Percentiles rank a stretch among this genome's conserved stretches.
phyloP scores from a whole-genome alignment of 2,329 filamentous ascomycete species.

The Fusarium buxicola region DNA sequence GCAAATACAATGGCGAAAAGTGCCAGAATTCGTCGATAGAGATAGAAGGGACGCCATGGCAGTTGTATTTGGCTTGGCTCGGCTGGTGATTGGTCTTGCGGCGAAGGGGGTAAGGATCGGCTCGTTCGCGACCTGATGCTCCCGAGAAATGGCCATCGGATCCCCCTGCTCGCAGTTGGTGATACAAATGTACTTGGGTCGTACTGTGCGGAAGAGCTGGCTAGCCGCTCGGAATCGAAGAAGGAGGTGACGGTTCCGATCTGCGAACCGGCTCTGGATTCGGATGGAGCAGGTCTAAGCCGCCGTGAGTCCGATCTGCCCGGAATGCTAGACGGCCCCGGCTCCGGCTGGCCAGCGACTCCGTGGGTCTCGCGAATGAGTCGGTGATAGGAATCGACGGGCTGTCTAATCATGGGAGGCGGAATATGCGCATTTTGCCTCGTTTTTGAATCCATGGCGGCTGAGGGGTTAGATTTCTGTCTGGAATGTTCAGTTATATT shows the following conservation, averaged over 20 bases:
- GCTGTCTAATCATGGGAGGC: slow-evolving; percentile 37
- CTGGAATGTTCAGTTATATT: slow-evolving; percentile 21
- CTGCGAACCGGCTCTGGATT: slow-evolving; percentile 14
- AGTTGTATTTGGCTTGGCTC: slow-evolving; percentile 46
- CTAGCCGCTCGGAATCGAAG: slow-evolving; percentile 44
- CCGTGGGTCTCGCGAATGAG: slow-evolving; percentile 44
- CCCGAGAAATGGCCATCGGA: slow-evolving; percentile 45
- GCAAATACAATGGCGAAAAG: slow-evolving; percentile 48
- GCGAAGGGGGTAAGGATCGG: slow-evolving; percentile 29
- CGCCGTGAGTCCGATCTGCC: slow-evolving; percentile 26
- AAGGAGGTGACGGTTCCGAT: slow-evolving; percentile 40
- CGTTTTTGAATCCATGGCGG: slow-evolving; percentile 39
- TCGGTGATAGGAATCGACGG: slow-evolving; percentile 45
- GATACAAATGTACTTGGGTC: slow-evolving; percentile 21
- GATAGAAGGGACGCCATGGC: slow-evolving; percentile 53
- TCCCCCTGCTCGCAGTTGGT: slow-evolving; percentile 13
- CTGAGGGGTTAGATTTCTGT: slow-evolving; percentile 14
- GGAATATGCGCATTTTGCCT: slow-evolving; percentile 32
- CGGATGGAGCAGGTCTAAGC: slow-evolving; percentile 13
- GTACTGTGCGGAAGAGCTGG: slow-evolving; percentile 35
- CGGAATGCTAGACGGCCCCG: slow-evolving; percentile 19
- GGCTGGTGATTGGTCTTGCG: slow-evolving; percentile 18
- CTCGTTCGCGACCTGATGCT: slow-evolving; percentile 40
- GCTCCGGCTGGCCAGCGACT: slow-evolving; percentile 13
- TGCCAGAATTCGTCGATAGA: slow-evolving; percentile 48